Conservation (phyloP, 2,329 filamentous ascomycete genomes). For the Ophiostoma fasciatum region DNA sequence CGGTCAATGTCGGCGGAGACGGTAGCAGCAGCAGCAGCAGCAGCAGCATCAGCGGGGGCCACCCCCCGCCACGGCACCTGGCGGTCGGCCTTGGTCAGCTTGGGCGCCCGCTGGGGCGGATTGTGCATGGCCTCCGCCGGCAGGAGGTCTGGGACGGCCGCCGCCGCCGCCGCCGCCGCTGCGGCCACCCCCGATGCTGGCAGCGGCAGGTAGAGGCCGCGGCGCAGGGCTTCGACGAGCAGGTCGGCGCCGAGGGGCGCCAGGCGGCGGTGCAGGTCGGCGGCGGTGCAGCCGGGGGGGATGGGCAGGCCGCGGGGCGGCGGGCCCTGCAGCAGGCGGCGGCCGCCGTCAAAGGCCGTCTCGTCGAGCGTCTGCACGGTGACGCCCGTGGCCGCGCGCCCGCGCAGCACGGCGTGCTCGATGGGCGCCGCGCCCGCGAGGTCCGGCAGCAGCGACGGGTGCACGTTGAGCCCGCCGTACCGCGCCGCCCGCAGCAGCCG, state of each 20-base stretch:
- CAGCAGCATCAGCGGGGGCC: no score
- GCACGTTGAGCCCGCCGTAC: slow-evolving; percentile 85
- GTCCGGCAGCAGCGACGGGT: slow-evolving; percentile 80
- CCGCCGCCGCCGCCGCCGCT: slow-evolving; percentile 21
- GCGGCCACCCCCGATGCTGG: background rate
- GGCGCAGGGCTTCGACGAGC: slow-evolving; percentile 50
- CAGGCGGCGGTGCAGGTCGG: slow-evolving; percentile 34
- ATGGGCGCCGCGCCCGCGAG: slow-evolving; percentile 77
- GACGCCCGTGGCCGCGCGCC: slow-evolving; percentile 50
- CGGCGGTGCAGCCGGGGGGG: slow-evolving; percentile 26
- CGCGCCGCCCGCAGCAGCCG: slow-evolving; percentile 53
- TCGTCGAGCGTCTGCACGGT: slow-evolving; percentile 78
- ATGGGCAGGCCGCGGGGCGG: slow-evolving; percentile 29
- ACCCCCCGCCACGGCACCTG: slow-evolving; percentile 48
- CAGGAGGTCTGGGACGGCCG: background rate
- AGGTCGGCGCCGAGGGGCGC: slow-evolving; percentile 53
- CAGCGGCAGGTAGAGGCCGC: slow-evolving; percentile 44
- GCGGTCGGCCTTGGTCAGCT: slow-evolving; percentile 51
- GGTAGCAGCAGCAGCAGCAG: no score
- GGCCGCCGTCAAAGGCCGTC: slow-evolving; percentile 61
- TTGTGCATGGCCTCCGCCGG: no score
- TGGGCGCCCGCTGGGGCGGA: slow-evolving; percentile 41
- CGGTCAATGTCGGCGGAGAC: slow-evolving; percentile 39
- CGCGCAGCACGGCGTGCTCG: slow-evolving; percentile 62
- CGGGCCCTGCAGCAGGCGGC: slow-evolving; percentile 56